Evolutionary conservation across 2,329 filamentous ascomycete species (phyloP), one percentile per base, ranked within the genome.

Genomic region (Leptoxyphium fumago): DNA sequence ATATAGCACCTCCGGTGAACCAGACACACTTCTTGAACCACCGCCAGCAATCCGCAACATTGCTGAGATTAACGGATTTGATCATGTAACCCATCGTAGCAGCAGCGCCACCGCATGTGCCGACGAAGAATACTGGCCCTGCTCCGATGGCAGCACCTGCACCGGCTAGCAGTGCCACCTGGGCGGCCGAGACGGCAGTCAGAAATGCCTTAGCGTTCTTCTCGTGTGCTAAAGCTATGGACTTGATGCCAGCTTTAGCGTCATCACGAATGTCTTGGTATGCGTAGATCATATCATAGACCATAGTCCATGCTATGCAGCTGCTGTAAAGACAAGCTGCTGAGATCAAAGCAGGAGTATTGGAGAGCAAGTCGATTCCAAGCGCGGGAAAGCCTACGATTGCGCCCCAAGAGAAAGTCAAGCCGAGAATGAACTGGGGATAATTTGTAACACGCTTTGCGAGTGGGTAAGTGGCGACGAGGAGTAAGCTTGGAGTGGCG

Each of bases 251-350:
- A 0, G 81, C 85, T 61, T 86, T 87, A 48, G 72, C 78, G 57
- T 94, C 86, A 54, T 94, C 85, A 56, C 80, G 80, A 61, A 89
- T 82, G 55, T 94, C 86, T 79, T 91, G 89, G 60, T 93, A 86
- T 11, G 86, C 86, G 61, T 94, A 94, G 29, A 94, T 86, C 77
- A 91, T 93, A 61, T 94, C 86, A 61, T 93, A 94, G 34, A 93
- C 65, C 21, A 93, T 73, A 0, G 85, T 93, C 87, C 87, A 94
- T 2, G 84, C 78, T 18, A 91, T 71, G 53, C 87, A 91, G 38
- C 82, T 86, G 10, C 74, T 66, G 59, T 93, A 93, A 41, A 94
- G 66, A 45, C 75, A 75, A 2, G 71, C 75, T 1, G 83, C 82
- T 1, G 82, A 78, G 3, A 72, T 68, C 46, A 84, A 59, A 2